Percentiles rank a stretch among this genome's conserved stretches.
Conservation (phyloP, 495 filamentous ascomycete species). For the Lasiosphaeriaceae sp. region DNA sequence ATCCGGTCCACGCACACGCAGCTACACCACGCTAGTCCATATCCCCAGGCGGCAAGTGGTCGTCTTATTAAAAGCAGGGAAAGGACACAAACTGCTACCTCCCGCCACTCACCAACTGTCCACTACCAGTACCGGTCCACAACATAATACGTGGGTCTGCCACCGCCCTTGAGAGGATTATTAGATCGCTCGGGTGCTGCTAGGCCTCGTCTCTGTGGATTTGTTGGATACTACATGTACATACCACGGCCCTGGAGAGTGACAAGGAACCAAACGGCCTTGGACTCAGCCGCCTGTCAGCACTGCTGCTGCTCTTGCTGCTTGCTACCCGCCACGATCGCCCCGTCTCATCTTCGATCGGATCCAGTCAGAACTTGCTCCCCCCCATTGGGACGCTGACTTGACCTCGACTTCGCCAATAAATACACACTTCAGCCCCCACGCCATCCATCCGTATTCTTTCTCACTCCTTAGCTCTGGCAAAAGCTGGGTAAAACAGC, state of each 20-base stretch:
- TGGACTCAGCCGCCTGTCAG: neutral
- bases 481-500: no score
- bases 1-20: neutral
- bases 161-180: neutral
- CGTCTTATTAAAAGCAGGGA: neutral
- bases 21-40: no score
- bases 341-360: conserved; percentile 1
- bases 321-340: conserved; percentile 7
- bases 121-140: neutral
- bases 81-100: neutral
- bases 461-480: no score
- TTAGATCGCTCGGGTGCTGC: neutral
- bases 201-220: neutral
- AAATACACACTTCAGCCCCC: no score
- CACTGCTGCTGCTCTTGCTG: neutral
- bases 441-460: no score
- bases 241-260: no score
- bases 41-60: no score
- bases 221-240: neutral
- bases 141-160: neutral
- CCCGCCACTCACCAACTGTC: neutral
- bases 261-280: neutral
- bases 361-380: conserved; percentile 11
- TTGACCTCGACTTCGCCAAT: no score
- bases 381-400: neutral